Base-by-base conservation (phyloP, 2,329 filamentous ascomycete genomes). In the Endoconidiophora polonica region DNA sequence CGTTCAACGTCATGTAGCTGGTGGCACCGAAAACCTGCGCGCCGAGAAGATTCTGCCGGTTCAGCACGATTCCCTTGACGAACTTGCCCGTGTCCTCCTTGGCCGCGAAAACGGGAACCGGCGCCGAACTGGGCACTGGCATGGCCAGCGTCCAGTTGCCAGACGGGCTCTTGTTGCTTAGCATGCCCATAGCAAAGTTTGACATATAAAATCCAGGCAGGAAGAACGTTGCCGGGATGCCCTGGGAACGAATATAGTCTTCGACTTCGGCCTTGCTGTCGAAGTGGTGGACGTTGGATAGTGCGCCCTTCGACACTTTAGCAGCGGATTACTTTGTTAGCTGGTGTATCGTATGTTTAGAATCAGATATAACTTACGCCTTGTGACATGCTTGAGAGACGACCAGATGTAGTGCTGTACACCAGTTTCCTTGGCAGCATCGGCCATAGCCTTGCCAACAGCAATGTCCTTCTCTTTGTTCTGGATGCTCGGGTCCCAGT, bases 221-320 rank as follows among this genome's bases (percentile, higher is more conserved):
- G 52, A 72, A 68, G 58, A 77, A 77, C 0, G 73, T 68, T 9
- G 64, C 66, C 1, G 68, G 67, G 2, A 79, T 60, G 0, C 66
- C 67, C 2, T 70, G 61, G 0, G 56, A 50, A 9, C 72, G 69
- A 50, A 79, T 75, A 55, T 79, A 77, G n/a, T 65, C 53, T 55
- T 78, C 74, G 10, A 74, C 67, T 29, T 70, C 61, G 24, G 73
- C 71, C 58, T 80, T 80, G 52, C 62, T 63, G 56, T 79, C 76
- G 53, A 80, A 80, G 52, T 73, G 69, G 44, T 61, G 54, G 5
- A 72, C 66, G 16, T 64, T 56, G 3, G 58, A 39, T 1, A 70
- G 58, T 1, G 56, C 58, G 2, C 68, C 69, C 0, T 61, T 59
- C 39, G 64, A 58, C 3, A 64, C 48, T 54, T n/a, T 1, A 33